These are phyloP conservation scores for Dryas alaskensis DNA, from an alignment of 306 rosid genomes.

Conservation along the genomic window DNA sequence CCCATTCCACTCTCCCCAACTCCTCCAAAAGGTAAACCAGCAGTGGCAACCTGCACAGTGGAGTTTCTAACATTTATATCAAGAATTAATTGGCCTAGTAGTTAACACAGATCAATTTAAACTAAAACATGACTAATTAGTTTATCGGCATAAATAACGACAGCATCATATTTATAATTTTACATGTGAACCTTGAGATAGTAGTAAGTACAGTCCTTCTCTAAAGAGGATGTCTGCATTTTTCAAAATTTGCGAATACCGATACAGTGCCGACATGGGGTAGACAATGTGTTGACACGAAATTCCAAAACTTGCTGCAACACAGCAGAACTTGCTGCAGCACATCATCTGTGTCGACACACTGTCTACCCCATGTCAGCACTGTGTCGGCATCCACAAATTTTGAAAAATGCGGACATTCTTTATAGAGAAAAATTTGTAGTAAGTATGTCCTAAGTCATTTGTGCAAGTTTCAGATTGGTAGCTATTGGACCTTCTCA, in stretches of 20 bases:
- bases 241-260: too few species aligned
- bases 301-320: too few species aligned
- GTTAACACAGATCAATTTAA: background rate
- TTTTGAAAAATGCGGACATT: too few species aligned
- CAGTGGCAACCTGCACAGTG: conserved; percentile 50
- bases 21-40: conserved; percentile 82
- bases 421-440: background rate
- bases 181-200: background rate
- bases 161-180: too few species aligned
- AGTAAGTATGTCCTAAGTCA: background rate
- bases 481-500: background rate
- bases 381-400: too few species aligned
- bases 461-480: background rate
- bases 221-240: too few species aligned
- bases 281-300: too few species aligned
- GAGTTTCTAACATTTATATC: background rate
- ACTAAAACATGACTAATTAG: background rate
- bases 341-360: too few species aligned
- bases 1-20: conserved; percentile 95
- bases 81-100: background rate
- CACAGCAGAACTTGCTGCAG: too few species aligned
- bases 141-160: background rate
- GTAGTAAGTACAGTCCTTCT: background rate
- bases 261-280: too few species aligned
- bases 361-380: too few species aligned